phyloP scores from a whole-genome alignment of 139 green algal species.

The Edaphochlamys debaryana region DNA sequence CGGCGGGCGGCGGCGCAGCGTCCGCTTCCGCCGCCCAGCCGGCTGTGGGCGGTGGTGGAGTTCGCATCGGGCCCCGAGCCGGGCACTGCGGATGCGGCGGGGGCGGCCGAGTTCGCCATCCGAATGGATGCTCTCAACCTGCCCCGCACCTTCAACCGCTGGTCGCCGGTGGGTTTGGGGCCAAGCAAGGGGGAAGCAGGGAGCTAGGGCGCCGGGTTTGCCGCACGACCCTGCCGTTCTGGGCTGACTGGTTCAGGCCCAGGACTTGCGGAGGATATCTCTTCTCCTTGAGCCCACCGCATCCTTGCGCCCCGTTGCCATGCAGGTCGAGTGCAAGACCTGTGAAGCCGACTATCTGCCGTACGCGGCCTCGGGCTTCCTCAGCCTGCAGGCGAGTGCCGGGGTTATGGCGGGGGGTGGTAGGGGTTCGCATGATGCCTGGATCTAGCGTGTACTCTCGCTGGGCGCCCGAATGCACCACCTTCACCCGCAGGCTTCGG shows the following conservation, averaged over 20 bases:
- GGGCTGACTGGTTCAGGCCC: too few relatives aligned
- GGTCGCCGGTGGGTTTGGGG: background rate
- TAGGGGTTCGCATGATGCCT: too few relatives aligned
- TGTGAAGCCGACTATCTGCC: constrained; percentile 23
- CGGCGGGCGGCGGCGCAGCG: background rate
- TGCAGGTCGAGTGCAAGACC: constrained; percentile 32
- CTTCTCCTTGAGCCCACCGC: too few relatives aligned
- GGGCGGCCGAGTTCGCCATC: constrained; percentile 50
- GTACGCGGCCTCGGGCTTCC: constrained; percentile 32
- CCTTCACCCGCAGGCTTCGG: background rate
- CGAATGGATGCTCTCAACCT: constrained; percentile 48
- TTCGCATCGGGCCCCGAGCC: constrained; percentile 33
- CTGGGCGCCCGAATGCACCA: too few relatives aligned
- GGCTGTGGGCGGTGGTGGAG: constrained; percentile 51
- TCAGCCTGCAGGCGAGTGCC: constrained; percentile 16
- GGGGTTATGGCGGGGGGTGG: too few relatives aligned
- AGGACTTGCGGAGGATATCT: too few relatives aligned
- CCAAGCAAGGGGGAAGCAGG: too few relatives aligned
- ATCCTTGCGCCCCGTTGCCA: too few relatives aligned
- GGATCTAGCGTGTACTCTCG: too few relatives aligned
- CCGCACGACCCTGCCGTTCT: too few relatives aligned
- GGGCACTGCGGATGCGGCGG: too few relatives aligned
- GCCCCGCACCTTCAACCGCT: constrained; percentile 35
- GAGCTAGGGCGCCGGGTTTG: too few relatives aligned
- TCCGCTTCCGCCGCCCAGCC: background rate